These are phyloP conservation scores for Acmispon strigosus DNA, from an alignment of 306 rosid species.

Conservation along the genomic window DNA sequence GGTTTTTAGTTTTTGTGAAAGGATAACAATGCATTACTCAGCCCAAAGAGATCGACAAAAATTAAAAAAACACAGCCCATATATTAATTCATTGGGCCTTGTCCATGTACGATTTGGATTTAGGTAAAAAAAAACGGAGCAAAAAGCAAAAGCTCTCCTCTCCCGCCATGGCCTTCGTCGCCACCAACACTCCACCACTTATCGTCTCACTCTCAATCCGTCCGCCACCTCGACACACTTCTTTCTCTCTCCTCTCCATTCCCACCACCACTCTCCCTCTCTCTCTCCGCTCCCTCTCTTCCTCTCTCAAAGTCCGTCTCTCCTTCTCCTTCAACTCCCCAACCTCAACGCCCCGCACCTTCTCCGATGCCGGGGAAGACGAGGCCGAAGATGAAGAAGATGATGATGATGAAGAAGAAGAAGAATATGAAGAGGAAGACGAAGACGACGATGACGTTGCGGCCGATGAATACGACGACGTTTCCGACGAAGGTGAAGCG, in stretches of 20 bases:
- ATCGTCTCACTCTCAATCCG: slow-evolving; percentile 17
- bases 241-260: slow-evolving; percentile 13
- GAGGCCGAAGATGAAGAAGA: slow-evolving; percentile 46
- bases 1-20: too few relatives aligned
- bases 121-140: not conserved
- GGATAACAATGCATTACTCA: too few relatives aligned
- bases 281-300: slow-evolving; percentile 22
- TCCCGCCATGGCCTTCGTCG: slow-evolving; percentile 83
- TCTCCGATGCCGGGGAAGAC: slow-evolving; percentile 55
- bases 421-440: slow-evolving; percentile 51
- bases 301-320: slow-evolving; percentile 34
- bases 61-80: not conserved
- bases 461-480: slow-evolving; percentile 72
- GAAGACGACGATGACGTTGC: slow-evolving; percentile 45
- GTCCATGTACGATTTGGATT: not conserved
- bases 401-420: slow-evolving; percentile 34
- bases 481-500: slow-evolving; percentile 38
- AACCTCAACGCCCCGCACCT: slow-evolving; percentile 32
- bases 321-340: slow-evolving; percentile 38
- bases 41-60: too few relatives aligned
- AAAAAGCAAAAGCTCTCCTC: slow-evolving; percentile 8
- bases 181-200: slow-evolving; percentile 31
- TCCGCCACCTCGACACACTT: not conserved
- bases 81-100: not conserved
- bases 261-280: not conserved